Conservation (phyloP, 352 stramenopile species). For the Phytophthora sansomeana region DNA sequence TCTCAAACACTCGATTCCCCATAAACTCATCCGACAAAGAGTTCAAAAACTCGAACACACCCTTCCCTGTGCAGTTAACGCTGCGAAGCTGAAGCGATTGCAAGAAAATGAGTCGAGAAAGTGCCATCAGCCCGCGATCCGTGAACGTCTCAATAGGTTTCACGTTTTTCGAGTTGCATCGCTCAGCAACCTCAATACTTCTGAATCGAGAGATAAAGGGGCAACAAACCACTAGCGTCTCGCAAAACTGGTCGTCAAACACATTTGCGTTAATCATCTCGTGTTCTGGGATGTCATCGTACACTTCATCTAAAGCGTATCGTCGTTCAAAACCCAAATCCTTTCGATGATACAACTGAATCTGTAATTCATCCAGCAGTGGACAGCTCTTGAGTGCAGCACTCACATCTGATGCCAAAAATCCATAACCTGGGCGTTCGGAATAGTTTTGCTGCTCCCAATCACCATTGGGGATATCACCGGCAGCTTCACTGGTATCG, state of each 20-base stretch:
- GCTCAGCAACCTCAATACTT: conserved; percentile 36
- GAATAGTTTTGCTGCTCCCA: conserved; percentile 12
- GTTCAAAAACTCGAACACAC: conserved; percentile 24
- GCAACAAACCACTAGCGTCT: conserved; percentile 16
- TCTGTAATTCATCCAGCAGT: conserved; percentile 30
- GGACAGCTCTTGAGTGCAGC: conserved; percentile 41
- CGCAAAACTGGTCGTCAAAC: conserved; percentile 45
- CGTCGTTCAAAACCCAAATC: conserved; percentile 9
- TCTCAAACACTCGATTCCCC: not conserved
- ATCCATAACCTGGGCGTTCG: conserved; percentile 21
- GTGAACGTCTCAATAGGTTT: conserved; percentile 42
- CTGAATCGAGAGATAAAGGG: conserved; percentile 31
- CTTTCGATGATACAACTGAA: conserved; percentile 43
- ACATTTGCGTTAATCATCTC: conserved; percentile 42
- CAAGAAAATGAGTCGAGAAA: conserved; percentile 43
- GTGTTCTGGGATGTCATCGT: conserved; percentile 22
- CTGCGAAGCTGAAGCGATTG: conserved; percentile 37
- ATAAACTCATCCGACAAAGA: not conserved
- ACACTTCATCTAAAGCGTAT: conserved; percentile 1
- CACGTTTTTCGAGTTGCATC: conserved; percentile 35
- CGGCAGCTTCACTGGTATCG: conserved; percentile 12
- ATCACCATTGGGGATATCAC: not conserved
- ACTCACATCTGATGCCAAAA: conserved; percentile 31
- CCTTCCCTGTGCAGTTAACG: conserved; percentile 43
- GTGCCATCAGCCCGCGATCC: conserved; percentile 37